Percentiles rank a stretch among this genome's conserved stretches.
phyloP scores from a whole-genome alignment of 225 moss, liverwort and hornwort genomes.

The Bryum argenteum region DNA sequence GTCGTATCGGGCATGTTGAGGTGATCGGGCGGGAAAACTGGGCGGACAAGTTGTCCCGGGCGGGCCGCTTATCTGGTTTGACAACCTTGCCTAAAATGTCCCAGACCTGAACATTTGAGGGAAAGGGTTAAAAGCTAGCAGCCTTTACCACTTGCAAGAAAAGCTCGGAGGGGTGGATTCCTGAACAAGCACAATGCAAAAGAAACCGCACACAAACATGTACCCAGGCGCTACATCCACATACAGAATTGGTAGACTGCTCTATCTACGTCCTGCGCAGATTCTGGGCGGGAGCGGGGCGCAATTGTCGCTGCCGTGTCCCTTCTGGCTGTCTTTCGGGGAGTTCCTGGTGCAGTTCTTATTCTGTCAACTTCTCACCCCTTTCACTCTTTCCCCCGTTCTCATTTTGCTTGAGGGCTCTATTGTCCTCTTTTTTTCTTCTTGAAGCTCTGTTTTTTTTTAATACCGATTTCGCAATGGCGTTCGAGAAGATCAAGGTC shows the following conservation, averaged over 20 bases:
- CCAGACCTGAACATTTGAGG: no score
- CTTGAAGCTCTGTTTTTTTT: background rate
- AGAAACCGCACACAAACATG: background rate
- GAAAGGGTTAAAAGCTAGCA: no score
- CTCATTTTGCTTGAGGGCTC: background rate
- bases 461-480: slow-evolving; percentile 45
- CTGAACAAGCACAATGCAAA: background rate
- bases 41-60: no score
- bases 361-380: background rate
- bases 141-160: no score
- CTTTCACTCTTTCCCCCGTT: background rate
- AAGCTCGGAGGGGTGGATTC: no score
- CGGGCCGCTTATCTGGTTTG: no score
- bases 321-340: slow-evolving; percentile 28
- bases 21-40: no score
- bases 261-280: background rate
- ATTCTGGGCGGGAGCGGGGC: background rate
- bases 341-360: background rate
- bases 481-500: slow-evolving; percentile 86
- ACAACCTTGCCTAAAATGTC: no score
- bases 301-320: slow-evolving; percentile 15
- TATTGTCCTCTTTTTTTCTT: no score
- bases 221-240: background rate
- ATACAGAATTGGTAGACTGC: background rate
- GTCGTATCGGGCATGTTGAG: no score